Evolutionary conservation across 2,329 filamentous ascomycete species (phyloP), one percentile per base, ranked within the genome.

Genomic region (Penicillium polonicum): DNA sequence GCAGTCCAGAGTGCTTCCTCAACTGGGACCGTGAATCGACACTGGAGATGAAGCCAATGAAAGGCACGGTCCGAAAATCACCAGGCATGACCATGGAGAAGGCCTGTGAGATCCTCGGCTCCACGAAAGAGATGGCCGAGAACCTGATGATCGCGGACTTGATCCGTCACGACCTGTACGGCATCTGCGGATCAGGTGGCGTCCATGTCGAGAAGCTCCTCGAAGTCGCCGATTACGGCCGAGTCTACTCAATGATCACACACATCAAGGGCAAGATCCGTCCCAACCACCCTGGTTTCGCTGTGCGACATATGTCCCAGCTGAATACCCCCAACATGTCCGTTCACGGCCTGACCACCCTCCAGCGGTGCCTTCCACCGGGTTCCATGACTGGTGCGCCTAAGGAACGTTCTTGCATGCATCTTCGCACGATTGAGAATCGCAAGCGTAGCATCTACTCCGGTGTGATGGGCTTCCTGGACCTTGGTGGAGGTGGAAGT

Each of bases 81-180:
- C 78, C 81, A 0, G 80, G 79, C 1, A 85, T 88, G 38, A 94
- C 88, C 0, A 80, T 89, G n/a, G 83, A 82, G 5, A 83, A 89
- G 67, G 92, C 93, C 0, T 85, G 88, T 60, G 77, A 79, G 29
- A 84, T 95, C 39, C 83, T 97, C 15, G 85, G 88, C 57, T 83
- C 90, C 0, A 88, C 90, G 23, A 97, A 97, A 73, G 94, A 97
- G 74, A 87, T 90, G 67, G 93, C 93, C 0, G 93, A 97, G 78
- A 97, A 97, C 70, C 83, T 97, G 25, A 97, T 97, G 94, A 97
- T 97, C 67, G 92, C 96, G 2, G 93, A 97, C 73, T 81, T 97
- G 1, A 94, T 97, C n/a, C 85, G 93, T 0, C 93, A 97, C 70
- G 93, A 97, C 73, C 80, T 97, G 13, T 89, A 95, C 73, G 86